Conservation (phyloP, 345 rosid genomes). For the Salix arbutifolia region DNA sequence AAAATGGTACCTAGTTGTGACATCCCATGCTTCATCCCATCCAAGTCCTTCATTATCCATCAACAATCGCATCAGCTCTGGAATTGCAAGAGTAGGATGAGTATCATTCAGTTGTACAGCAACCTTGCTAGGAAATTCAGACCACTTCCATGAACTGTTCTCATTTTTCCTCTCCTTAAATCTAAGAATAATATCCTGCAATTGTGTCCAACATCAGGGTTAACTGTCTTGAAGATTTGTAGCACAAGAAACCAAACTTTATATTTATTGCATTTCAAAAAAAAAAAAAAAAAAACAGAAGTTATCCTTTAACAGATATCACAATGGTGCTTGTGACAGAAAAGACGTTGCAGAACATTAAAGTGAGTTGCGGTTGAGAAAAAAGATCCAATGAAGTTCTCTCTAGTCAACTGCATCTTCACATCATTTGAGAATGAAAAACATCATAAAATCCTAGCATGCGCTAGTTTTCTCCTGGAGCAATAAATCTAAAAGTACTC, state of each 20-base stretch:
- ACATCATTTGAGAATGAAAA: not conserved
- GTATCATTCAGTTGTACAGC: constrained; percentile 96
- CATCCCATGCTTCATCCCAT: constrained; percentile 99
- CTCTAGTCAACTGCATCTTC: not conserved
- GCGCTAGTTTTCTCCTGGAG: too few species aligned
- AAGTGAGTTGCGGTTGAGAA: not conserved
- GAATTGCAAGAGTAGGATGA: constrained; percentile 96
- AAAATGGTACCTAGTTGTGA: constrained; percentile 54
- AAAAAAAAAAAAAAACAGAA: not conserved
- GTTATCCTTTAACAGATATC: not conserved
- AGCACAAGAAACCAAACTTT: not conserved
- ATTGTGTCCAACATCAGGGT: constrained; percentile 17
- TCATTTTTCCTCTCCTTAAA: constrained; percentile 67
- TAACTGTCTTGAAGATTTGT: not conserved
- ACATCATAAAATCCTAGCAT: too few species aligned
- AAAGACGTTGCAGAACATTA: too few species aligned
- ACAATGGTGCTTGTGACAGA: too few species aligned
- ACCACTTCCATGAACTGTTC: constrained; percentile 60
- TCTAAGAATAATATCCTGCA: constrained; percentile 83
- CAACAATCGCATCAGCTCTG: constrained; percentile 86
- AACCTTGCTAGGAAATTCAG: constrained; percentile 85
- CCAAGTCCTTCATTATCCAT: constrained; percentile 93
- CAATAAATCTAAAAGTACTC: too few species aligned
- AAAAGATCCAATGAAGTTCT: not conserved
- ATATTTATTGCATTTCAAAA: not conserved